Conservation (phyloP, 345 rosid species). For the Linum trigynum region DNA sequence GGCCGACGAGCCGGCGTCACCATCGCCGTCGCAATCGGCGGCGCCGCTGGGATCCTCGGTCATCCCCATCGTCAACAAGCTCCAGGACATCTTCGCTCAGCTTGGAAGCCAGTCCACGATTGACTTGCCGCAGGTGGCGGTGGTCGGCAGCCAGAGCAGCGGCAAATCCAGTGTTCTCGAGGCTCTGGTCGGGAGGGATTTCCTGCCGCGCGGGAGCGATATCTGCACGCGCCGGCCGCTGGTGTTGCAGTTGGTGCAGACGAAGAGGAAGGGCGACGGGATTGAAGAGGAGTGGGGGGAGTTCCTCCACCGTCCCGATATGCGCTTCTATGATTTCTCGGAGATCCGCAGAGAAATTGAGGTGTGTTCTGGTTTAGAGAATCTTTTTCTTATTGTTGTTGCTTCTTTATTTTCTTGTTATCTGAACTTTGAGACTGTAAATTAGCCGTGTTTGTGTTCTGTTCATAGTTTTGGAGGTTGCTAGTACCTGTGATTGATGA, state of each 20-base stretch:
- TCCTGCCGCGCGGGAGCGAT: conserved; percentile 5
- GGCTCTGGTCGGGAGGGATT: conserved; percentile 5
- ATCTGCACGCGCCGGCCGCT: conserved; percentile 4
- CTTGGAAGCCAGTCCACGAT: conserved; percentile 1
- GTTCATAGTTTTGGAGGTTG: background rate
- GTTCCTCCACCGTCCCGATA: background rate
- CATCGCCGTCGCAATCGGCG: background rate
- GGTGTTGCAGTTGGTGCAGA: conserved; percentile 1
- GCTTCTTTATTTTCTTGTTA: background rate
- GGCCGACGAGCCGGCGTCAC: background rate
- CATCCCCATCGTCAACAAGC: conserved; percentile 5
- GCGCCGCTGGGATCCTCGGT: conserved; percentile 1
- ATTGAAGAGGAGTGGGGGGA: conserved; percentile 1
- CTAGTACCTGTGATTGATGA: background rate
- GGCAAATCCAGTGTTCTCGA: background rate
- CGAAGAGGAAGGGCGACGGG: conserved; percentile 1
- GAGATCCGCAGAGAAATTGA: conserved; percentile 4
- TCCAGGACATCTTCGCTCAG: conserved; percentile 3
- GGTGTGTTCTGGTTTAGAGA: background rate
- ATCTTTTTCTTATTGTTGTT: background rate
- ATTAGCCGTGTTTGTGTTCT: too few species aligned
- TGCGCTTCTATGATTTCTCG: background rate
- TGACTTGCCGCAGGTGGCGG: conserved; percentile 7
- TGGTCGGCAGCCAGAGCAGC: conserved; percentile 4
- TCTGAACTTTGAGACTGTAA: too few species aligned